Conservation (phyloP, 129 eudicot species). For the Saposhnikovia divaricata region DNA sequence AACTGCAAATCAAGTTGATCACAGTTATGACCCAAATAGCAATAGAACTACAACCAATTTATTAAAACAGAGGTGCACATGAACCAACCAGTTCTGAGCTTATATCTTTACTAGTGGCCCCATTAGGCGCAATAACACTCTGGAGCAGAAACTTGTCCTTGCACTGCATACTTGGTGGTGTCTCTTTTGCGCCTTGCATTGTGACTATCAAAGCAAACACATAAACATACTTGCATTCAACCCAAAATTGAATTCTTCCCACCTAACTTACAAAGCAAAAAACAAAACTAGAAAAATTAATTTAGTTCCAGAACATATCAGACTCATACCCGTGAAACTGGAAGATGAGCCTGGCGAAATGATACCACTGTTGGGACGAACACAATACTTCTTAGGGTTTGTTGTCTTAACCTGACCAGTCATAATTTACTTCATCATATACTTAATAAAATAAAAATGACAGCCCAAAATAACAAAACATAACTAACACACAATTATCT, state of each 20-base stretch:
- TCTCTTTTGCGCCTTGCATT: constrained; percentile 87
- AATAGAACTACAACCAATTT: neutral
- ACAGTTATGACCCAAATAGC: neutral
- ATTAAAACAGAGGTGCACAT: constrained; percentile 1
- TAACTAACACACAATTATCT: neutral
- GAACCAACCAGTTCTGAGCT: constrained; percentile 53
- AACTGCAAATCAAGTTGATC: constrained; percentile 33
- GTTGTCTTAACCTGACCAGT: constrained; percentile 79
- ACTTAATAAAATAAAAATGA: neutral
- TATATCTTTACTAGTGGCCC: constrained; percentile 53
- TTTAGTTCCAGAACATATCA: neutral
- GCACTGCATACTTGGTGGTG: constrained; percentile 78
- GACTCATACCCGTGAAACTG: constrained; percentile 69
- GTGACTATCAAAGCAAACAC: constrained; percentile 44
- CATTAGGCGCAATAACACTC: constrained; percentile 67
- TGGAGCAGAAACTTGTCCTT: constrained; percentile 93
- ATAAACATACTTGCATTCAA: neutral
- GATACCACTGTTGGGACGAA: constrained; percentile 87
- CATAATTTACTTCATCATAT: neutral
- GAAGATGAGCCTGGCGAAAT: constrained; percentile 70
- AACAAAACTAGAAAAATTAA: neutral
- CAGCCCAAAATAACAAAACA: neutral
- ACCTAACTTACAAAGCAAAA: neutral
- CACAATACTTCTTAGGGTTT: constrained; percentile 86
- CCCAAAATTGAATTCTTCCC: neutral